Evolutionary conservation across 495 filamentous ascomycete species (phyloP).

Genomic region (Articulospora tetracladia): DNA sequence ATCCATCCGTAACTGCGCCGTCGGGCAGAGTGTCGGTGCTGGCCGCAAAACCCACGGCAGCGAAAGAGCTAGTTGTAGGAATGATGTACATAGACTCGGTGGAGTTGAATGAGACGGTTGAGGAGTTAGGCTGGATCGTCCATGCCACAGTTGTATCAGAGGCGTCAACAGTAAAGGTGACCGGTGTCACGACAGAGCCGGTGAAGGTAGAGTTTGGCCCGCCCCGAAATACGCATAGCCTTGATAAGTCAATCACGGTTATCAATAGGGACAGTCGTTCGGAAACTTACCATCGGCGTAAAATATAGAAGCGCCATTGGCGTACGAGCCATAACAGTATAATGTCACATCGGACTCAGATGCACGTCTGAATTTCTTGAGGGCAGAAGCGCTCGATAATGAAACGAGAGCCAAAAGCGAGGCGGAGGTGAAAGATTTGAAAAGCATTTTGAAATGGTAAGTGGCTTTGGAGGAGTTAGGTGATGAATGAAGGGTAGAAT

Average conservation of each 20-base stretch:
- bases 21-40: constrained; percentile 8
- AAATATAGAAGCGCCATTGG: constrained; percentile 15
- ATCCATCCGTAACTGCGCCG: constrained; percentile 11
- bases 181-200: constrained; percentile 11
- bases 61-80: constrained; percentile 1
- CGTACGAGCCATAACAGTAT: constrained; percentile 11
- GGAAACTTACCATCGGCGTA: constrained; percentile 15
- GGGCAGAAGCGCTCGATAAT: constrained; percentile 1
- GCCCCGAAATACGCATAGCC: constrained; percentile 17
- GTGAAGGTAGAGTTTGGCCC: background rate
- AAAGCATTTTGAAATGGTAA: constrained; percentile 13
- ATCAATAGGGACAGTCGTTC: no score
- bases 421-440: background rate
- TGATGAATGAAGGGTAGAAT: background rate
- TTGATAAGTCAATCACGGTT: background rate
- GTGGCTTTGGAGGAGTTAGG: background rate
- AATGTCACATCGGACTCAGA: constrained; percentile 8
- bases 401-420: background rate
- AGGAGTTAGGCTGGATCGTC: constrained; percentile 4
- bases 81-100: constrained; percentile 12
- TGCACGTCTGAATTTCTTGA: background rate
- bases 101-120: constrained; percentile 14
- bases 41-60: constrained; percentile 14
- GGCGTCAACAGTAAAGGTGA: constrained; percentile 8
- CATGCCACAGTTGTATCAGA: constrained; percentile 8